Conservation (phyloP, 805 yeast genomes). For the Wickerhamia fluorescens region DNA sequence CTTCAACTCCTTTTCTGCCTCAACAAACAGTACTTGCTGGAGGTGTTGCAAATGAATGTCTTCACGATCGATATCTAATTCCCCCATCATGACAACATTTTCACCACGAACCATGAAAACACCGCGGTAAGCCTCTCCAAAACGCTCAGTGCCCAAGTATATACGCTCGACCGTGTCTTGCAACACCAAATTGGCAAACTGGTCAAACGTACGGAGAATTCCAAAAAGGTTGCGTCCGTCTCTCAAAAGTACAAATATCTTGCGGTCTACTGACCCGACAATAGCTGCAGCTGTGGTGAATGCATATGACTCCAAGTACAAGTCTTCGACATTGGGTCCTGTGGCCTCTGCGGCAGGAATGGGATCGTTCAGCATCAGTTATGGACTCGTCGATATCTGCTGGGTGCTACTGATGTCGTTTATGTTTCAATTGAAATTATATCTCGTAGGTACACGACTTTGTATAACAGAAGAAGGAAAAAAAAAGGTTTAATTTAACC, state of each 20-base stretch:
- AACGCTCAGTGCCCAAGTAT: constrained; percentile 45
- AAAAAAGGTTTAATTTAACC: too few species aligned
- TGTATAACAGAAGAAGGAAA: constrained; percentile 1
- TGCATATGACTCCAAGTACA: constrained; percentile 72
- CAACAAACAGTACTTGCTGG: constrained; percentile 52
- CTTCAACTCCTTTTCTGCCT: constrained; percentile 45
- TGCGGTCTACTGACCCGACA: constrained; percentile 77
- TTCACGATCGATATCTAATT: constrained; percentile 81
- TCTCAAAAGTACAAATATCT: constrained; percentile 76
- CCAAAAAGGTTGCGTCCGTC: constrained; percentile 90
- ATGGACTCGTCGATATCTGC: neutral
- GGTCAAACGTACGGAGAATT: constrained; percentile 89
- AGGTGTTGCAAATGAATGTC: constrained; percentile 57
- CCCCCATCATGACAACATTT: constrained; percentile 90
- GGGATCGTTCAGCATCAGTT: too few species aligned
- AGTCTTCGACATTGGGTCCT: constrained; percentile 40
- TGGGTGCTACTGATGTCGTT: neutral
- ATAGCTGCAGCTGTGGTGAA: constrained; percentile 89
- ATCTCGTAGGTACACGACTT: constrained; percentile 3
- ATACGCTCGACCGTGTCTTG: constrained; percentile 89
- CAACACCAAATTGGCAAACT: constrained; percentile 84
- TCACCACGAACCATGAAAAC: constrained; percentile 91
- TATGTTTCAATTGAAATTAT: too few species aligned
- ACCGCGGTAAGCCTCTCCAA: constrained; percentile 74
- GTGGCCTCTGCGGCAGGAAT: constrained; percentile 3